Conservation (phyloP, 306 rosid genomes). For the Parietaria judaica region DNA sequence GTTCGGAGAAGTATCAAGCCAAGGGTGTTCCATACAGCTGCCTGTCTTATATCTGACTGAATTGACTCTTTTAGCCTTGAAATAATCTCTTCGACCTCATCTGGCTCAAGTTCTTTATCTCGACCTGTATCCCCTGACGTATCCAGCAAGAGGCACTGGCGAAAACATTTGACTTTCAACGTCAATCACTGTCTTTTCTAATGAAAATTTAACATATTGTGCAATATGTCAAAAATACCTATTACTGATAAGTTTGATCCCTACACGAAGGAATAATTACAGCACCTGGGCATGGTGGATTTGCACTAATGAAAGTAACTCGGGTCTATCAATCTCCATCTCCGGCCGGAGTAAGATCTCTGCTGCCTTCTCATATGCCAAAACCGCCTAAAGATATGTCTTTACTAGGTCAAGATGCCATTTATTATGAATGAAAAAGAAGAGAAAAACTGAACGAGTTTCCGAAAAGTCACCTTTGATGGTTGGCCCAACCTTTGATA, state of each 20-base stretch:
- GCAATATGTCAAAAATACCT: too few relatives aligned
- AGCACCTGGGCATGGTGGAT: constrained; percentile 95
- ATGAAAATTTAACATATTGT: neutral
- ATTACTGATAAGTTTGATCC: too few relatives aligned
- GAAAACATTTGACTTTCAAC: constrained; percentile 34
- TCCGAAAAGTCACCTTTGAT: constrained; percentile 50
- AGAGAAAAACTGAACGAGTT: neutral
- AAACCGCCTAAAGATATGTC: constrained; percentile 51
- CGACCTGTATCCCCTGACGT: constrained; percentile 55
- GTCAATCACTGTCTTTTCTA: neutral
- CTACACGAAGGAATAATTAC: neutral
- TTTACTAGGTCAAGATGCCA: constrained; percentile 15
- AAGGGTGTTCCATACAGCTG: constrained; percentile 87
- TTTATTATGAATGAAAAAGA: neutral
- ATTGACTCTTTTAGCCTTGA: constrained; percentile 64
- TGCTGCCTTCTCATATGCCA: constrained; percentile 76
- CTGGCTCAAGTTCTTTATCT: constrained; percentile 77
- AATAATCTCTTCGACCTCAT: constrained; percentile 73
- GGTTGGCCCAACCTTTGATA: constrained; percentile 91
- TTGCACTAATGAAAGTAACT: constrained; percentile 77
- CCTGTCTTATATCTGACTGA: constrained; percentile 76
- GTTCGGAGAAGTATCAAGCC: constrained; percentile 79
- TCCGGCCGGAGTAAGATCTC: constrained; percentile 77
- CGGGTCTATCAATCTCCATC: constrained; percentile 69
- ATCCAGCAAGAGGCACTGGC: constrained; percentile 78